Evolutionary conservation across 1,139 yeast genomes (phyloP).

Genomic region (Yamadazyma sp.): DNA sequence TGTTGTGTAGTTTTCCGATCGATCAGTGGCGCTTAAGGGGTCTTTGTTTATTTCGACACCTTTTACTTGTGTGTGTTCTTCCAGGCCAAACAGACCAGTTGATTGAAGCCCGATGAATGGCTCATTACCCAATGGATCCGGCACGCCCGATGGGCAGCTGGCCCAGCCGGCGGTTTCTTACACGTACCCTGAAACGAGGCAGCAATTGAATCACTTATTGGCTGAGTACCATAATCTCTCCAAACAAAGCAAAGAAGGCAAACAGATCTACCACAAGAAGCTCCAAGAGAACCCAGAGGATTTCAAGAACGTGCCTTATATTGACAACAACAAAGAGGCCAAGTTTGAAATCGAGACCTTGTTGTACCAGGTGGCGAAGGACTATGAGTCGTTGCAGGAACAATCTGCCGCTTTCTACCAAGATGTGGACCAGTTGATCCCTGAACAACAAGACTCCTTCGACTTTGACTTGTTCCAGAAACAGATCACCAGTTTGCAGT

Average conservation of each 20-base stretch:
- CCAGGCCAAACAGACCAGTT: too few species aligned
- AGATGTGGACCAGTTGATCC: slow-evolving; percentile 15
- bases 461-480: slow-evolving; percentile 58
- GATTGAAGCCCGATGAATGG: too few species aligned
- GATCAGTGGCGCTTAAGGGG: background rate
- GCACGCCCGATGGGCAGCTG: background rate
- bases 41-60: background rate
- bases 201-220: slow-evolving; percentile 32
- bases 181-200: slow-evolving; percentile 29
- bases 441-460: slow-evolving; percentile 15
- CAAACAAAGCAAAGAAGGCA: slow-evolving; percentile 11
- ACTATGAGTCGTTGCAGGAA: slow-evolving; percentile 25
- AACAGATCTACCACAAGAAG: slow-evolving; percentile 4
- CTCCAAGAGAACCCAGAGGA: slow-evolving; percentile 6
- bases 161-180: background rate
- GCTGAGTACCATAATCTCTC: slow-evolving; percentile 31
- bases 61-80: too few species aligned
- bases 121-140: slow-evolving; percentile 2
- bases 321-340: slow-evolving; percentile 23
- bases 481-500: slow-evolving; percentile 75
- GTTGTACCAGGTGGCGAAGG: slow-evolving; percentile 29
- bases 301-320: slow-evolving; percentile 10
- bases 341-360: slow-evolving; percentile 31
- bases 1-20: too few species aligned
- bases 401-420: slow-evolving; percentile 27